Evolutionary conservation across 2,329 filamentous ascomycete species (phyloP).

Genomic region (Ceratocystis destructans): DNA sequence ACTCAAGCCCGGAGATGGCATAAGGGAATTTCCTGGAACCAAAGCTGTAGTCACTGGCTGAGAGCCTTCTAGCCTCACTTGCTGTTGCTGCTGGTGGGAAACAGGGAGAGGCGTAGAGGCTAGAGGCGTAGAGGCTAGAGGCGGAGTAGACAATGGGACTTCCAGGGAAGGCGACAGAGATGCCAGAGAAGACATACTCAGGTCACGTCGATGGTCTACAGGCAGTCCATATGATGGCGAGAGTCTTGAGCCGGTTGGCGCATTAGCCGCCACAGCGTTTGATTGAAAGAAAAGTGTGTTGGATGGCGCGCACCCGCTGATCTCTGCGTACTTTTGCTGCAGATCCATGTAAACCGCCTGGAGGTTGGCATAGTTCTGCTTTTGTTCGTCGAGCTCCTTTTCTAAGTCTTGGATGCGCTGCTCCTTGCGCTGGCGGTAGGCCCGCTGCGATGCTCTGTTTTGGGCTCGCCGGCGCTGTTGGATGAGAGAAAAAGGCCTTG

Average conservation of each 20-base stretch:
- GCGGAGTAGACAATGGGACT: background rate
- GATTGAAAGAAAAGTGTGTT: constrained; percentile 4
- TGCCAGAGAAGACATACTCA: background rate
- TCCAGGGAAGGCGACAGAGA: background rate
- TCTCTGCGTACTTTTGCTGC: constrained; percentile 3
- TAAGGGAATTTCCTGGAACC: background rate
- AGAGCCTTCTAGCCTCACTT: background rate
- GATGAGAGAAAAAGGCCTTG: background rate
- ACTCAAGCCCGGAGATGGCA: background rate
- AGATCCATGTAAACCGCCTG: constrained; percentile 26
- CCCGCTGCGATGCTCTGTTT: constrained; percentile 26
- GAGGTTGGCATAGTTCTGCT: background rate
- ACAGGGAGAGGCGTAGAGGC: background rate
- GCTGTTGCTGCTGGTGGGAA: background rate
- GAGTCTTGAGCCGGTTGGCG: background rate
- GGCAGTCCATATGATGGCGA: background rate
- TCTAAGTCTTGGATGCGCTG: constrained; percentile 20
- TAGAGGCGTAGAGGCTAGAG: background rate
- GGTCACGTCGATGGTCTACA: background rate
- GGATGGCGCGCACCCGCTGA: background rate
- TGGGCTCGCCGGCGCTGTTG: constrained; percentile 25
- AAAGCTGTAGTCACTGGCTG: background rate
- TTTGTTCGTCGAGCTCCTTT: constrained; percentile 6
- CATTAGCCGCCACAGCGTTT: background rate
- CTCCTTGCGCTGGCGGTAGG: constrained; percentile 26